These are phyloP conservation scores for Chytridium lagenaria DNA, from an alignment of 371 early-diverging fungal genomes.

Conservation along the genomic window DNA sequence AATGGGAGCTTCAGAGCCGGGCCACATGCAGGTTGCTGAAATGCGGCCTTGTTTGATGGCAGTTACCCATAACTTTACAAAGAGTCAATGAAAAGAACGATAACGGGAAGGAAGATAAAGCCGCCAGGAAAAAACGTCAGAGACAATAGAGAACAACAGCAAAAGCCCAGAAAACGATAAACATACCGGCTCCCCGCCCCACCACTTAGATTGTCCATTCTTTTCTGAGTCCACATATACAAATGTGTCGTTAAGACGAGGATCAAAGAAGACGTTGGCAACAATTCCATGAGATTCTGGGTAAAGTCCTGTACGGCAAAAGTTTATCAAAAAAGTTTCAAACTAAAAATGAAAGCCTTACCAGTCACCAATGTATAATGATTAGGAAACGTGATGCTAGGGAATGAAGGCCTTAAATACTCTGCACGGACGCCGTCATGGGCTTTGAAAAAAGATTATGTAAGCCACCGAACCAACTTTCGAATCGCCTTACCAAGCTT, in stretches of 20 bases:
- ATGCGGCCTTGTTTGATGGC: conserved; percentile 69
- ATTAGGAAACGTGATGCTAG: conserved; percentile 90
- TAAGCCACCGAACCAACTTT: conserved; percentile 6
- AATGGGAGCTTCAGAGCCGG: conserved; percentile 75
- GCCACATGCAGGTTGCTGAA: conserved; percentile 82
- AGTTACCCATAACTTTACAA: conserved; percentile 83
- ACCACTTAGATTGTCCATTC: conserved; percentile 59
- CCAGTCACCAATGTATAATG: conserved; percentile 94
- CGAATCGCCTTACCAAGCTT: background rate
- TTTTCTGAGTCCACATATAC: conserved; percentile 67
- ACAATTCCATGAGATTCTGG: conserved; percentile 94
- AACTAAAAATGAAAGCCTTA: background rate
- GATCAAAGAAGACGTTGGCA: conserved; percentile 87
- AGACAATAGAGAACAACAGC: too few relatives aligned
- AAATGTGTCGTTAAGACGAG: conserved; percentile 73
- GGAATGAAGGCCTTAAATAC: conserved; percentile 78
- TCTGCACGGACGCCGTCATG: conserved; percentile 56
- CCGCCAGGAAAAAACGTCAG: too few relatives aligned
- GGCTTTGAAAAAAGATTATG: conserved; percentile 27
- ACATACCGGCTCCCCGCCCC: conserved; percentile 86
- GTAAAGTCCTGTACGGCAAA: conserved; percentile 55
- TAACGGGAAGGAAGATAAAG: too few relatives aligned
- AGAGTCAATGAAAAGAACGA: conserved; percentile 2
- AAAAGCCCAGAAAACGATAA: conserved; percentile 47
- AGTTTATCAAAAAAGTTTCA: background rate